A percentile compares a stretch with the other conserved stretches of the same genome.
Conservation (phyloP, 2,329 filamentous ascomycete species). For the Nemania bipapillata region DNA sequence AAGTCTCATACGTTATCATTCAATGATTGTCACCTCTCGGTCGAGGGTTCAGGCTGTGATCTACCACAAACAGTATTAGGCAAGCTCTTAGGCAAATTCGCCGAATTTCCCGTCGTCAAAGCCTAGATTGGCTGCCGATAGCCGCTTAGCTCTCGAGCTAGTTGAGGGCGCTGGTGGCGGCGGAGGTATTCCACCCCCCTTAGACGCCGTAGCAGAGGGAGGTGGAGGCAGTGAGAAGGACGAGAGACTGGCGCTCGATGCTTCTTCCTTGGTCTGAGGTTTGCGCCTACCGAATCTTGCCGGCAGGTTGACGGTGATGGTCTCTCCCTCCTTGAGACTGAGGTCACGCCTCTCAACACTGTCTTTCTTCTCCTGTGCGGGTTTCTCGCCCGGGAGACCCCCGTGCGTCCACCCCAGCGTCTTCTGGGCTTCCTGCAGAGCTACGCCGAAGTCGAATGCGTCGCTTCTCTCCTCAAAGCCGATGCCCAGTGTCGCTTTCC, state of each 20-base stretch:
- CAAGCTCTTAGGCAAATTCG: slow-evolving; percentile 83
- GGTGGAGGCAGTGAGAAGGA: slow-evolving; percentile 82
- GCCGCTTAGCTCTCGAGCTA: slow-evolving; percentile 68
- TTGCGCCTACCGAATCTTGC: slow-evolving; percentile 66
- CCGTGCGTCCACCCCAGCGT: slow-evolving; percentile 70
- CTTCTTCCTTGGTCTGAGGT: slow-evolving; percentile 49
- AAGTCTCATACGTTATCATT: slow-evolving; percentile 25
- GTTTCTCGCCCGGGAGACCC: slow-evolving; percentile 52
- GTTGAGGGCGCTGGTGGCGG: slow-evolving; percentile 64
- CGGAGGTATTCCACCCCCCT: slow-evolving; percentile 61
- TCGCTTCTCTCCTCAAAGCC: slow-evolving; percentile 88
- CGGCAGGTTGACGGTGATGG: slow-evolving; percentile 82
- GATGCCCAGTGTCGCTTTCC: slow-evolving; percentile 82
- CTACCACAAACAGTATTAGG: slow-evolving; percentile 50
- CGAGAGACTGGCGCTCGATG: slow-evolving; percentile 52
- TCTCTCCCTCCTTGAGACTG: slow-evolving; percentile 88
- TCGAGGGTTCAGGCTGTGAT: slow-evolving; percentile 19
- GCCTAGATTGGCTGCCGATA: slow-evolving; percentile 72
- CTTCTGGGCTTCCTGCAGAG: slow-evolving; percentile 80
- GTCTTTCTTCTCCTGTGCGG: slow-evolving; percentile 53
- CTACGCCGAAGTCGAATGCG: slow-evolving; percentile 85
- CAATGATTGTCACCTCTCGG: slow-evolving; percentile 12
- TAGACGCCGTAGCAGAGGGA: slow-evolving; percentile 57
- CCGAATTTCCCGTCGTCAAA: slow-evolving; percentile 91
- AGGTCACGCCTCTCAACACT: slow-evolving; percentile 75